These are phyloP conservation scores for Ophiostoma himal-ulmi DNA, from an alignment of 2,329 filamentous ascomycete species.

Conservation along the genomic window DNA sequence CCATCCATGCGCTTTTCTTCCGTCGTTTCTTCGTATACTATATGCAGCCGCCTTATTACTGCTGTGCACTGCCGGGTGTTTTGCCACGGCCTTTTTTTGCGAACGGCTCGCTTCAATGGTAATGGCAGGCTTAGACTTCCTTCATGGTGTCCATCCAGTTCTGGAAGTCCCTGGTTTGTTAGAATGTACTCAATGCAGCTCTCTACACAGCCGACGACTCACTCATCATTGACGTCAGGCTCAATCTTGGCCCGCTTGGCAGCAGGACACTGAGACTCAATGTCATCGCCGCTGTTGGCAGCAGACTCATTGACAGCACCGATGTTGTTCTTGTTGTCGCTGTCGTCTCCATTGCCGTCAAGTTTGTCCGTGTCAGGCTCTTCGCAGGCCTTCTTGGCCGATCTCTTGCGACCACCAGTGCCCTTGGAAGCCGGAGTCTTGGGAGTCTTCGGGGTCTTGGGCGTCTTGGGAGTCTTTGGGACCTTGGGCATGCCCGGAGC, in stretches of 20 bases:
- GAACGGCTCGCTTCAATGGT: not conserved
- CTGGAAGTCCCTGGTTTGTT: not conserved
- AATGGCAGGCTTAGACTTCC: not conserved
- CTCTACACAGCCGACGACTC: not conserved
- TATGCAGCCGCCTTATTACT: too few species aligned
- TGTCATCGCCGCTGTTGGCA: not conserved
- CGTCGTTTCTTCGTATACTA: too few species aligned
- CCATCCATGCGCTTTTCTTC: too few species aligned
- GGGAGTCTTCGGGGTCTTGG: conserved; percentile 12
- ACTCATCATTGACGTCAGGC: not conserved
- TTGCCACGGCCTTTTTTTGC: not conserved
- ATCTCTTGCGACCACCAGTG: conserved; percentile 15
- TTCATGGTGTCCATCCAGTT: not conserved
- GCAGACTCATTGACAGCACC: too few species aligned
- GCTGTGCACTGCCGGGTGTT: too few species aligned
- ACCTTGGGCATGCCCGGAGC: not conserved
- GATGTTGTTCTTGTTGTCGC: not conserved
- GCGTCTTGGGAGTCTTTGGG: not conserved
- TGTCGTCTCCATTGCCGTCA: conserved; percentile 6
- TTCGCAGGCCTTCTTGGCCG: conserved; percentile 11
- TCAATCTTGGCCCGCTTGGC: not conserved
- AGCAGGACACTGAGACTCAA: not conserved
- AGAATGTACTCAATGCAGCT: not conserved
- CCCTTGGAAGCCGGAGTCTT: conserved; percentile 24
- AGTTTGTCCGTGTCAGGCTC: not conserved